Conservation (phyloP, 169 alveolate species). For the Plasmodium relictum region DNA sequence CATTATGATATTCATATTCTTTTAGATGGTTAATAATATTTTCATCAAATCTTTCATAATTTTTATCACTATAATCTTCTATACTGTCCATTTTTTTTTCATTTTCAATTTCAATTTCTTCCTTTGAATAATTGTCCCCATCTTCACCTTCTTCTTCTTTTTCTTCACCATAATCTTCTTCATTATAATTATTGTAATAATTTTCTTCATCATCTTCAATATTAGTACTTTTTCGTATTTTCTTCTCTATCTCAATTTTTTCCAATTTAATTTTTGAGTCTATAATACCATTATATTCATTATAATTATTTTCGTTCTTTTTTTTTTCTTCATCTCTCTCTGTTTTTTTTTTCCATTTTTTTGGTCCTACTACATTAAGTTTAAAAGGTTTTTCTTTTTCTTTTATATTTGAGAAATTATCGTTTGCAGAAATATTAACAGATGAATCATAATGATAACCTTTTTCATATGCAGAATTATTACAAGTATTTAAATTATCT, state of each 20-base stretch:
- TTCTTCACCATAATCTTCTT: slow-evolving; percentile 33
- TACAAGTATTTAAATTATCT: slow-evolving; percentile 31
- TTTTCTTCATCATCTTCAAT: slow-evolving; percentile 18
- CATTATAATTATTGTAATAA: slow-evolving; percentile 12
- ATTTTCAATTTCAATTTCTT: slow-evolving; percentile 8
- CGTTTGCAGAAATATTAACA: slow-evolving; percentile 10
- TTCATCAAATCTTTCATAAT: slow-evolving; percentile 50
- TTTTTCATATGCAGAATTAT: slow-evolving; percentile 23
- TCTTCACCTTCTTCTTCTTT: slow-evolving; percentile 20
- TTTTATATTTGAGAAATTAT: not conserved
- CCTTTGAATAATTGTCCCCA: not conserved
- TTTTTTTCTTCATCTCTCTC: slow-evolving; percentile 20
- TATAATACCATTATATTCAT: slow-evolving; percentile 7
- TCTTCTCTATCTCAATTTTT: slow-evolving; percentile 5
- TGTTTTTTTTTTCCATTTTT: slow-evolving; percentile 69
- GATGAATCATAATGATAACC: slow-evolving; percentile 18
- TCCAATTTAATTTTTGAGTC: slow-evolving; percentile 9
- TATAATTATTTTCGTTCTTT: not conserved
- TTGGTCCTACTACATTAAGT: slow-evolving; percentile 74
- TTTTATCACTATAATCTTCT: slow-evolving; percentile 22
- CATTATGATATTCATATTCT: slow-evolving; percentile 3
- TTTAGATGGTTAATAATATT: slow-evolving; percentile 1
- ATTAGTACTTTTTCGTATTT: slow-evolving; percentile 1
- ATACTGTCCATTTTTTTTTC: slow-evolving; percentile 46
- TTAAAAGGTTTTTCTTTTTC: slow-evolving; percentile 57